Percentiles rank a stretch among this genome's conserved stretches.
phyloP scores from a whole-genome alignment of 176 grass and related monocot genomes.

The Musa beccarii region DNA sequence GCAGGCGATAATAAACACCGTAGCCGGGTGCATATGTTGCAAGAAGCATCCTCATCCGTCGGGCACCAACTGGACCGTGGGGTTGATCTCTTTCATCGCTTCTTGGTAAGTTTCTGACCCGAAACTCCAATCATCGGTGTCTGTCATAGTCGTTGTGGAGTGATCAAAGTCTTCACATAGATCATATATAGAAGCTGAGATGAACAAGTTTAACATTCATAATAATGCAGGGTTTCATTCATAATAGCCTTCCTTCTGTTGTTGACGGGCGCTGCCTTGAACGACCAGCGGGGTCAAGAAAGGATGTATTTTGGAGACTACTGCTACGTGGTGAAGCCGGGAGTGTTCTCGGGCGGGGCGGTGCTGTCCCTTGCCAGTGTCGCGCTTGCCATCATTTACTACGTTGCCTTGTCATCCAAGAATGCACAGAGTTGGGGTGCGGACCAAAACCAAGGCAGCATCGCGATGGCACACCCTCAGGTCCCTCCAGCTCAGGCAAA shows the following conservation, averaged over 20 bases:
- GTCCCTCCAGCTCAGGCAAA: constrained; percentile 10
- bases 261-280: constrained; percentile 78
- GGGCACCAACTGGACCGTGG: constrained; percentile 83
- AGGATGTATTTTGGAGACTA: constrained; percentile 87
- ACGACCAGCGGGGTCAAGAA: constrained; percentile 72
- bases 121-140: neutral
- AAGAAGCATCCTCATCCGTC: constrained; percentile 68
- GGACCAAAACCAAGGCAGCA: constrained; percentile 15
- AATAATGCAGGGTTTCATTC: constrained; percentile 26
- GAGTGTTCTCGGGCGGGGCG: constrained; percentile 80
- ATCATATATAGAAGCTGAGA: too few species aligned
- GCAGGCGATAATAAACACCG: constrained; percentile 65
- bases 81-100: constrained; percentile 74
- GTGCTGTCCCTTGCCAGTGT: constrained; percentile 57
- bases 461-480: constrained; percentile 34
- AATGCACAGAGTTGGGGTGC: constrained; percentile 10
- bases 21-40: constrained; percentile 94
- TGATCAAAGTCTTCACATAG: too few species aligned
- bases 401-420: constrained; percentile 35
- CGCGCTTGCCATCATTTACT: constrained; percentile 21
- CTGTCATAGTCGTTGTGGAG: too few species aligned
- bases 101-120: constrained; percentile 57
- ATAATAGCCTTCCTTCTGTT: constrained; percentile 63
- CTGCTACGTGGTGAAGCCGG: constrained; percentile 91
- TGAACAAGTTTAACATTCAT: too few species aligned